A percentile compares a stretch with the other conserved stretches of the same genome.
Evolutionary conservation across 345 rosid genomes (phyloP).

Genomic region (Trapa bicornis): DNA sequence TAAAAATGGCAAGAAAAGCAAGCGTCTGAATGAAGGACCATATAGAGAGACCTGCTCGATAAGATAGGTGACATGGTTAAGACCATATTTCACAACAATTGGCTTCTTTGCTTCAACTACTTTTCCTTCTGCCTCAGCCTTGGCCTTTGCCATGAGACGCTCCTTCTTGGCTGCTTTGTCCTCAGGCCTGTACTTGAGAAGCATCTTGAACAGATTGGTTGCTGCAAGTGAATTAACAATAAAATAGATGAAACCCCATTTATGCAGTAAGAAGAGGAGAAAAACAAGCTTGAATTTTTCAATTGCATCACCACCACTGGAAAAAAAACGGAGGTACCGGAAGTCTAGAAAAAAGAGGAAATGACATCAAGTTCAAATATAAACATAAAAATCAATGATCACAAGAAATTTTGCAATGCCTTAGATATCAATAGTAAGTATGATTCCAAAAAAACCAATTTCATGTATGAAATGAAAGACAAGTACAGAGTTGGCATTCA

Average conservation of each 20-base stretch:
- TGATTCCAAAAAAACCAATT: background rate
- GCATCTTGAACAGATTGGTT: slow-evolving; percentile 46
- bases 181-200: slow-evolving; percentile 61
- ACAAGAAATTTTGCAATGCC: background rate
- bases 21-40: background rate
- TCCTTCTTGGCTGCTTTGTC: slow-evolving; percentile 59
- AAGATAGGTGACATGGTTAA: slow-evolving; percentile 64
- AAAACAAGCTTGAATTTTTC: background rate
- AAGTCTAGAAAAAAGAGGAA: background rate
- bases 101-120: slow-evolving; percentile 45
- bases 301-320: background rate
- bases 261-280: background rate
- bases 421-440: background rate
- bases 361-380: background rate
- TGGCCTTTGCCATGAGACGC: slow-evolving; percentile 40
- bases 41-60: slow-evolving; percentile 41
- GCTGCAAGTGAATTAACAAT: slow-evolving; percentile 21
- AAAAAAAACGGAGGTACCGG: background rate
- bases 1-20: background rate
- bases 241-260: background rate
- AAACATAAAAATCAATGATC: background rate
- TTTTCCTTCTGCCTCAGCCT: slow-evolving; percentile 59
- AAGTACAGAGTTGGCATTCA: background rate
- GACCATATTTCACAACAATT: slow-evolving; percentile 60
- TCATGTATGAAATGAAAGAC: background rate